Percentiles rank a stretch among this genome's conserved stretches.
phyloP scores from a whole-genome alignment of 441 rosid species.

The Capsella rubella region DNA sequence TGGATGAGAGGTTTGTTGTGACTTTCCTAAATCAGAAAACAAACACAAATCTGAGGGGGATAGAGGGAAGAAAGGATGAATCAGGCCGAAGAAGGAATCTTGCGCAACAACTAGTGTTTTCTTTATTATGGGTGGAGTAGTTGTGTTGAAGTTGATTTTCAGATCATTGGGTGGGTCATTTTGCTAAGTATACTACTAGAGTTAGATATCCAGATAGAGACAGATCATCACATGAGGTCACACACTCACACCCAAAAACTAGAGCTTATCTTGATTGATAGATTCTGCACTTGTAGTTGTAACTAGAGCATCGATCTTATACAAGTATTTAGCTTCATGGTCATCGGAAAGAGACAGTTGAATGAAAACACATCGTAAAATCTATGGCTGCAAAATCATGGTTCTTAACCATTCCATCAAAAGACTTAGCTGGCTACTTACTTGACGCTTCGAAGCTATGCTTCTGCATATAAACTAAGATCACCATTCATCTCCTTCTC shows the following conservation, averaged over 20 bases:
- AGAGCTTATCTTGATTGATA: slow-evolving; percentile 4
- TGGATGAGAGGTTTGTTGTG: slow-evolving; percentile 32
- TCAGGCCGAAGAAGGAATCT: slow-evolving; percentile 25
- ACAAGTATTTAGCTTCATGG: slow-evolving; percentile 27
- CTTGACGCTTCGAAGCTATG: slow-evolving; percentile 18
- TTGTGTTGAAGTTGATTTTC: neutral
- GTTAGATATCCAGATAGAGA: slow-evolving; percentile 13
- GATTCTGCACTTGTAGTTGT: slow-evolving; percentile 7
- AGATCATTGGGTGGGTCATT: slow-evolving; percentile 15
- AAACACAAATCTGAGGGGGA: slow-evolving; percentile 31
- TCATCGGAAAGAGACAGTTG: slow-evolving; percentile 6
- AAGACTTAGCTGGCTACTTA: slow-evolving; percentile 29
- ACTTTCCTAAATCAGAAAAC: slow-evolving; percentile 42
- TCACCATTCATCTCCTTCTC: slow-evolving; percentile 26
- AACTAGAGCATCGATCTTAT: slow-evolving; percentile 17
- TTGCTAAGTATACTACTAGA: neutral
- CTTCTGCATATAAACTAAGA: slow-evolving; percentile 41
- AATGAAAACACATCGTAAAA: neutral
- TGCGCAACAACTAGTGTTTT: neutral
- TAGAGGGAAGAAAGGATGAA: slow-evolving; percentile 4
- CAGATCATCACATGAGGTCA: slow-evolving; percentile 20
- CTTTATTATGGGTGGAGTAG: slow-evolving; percentile 25
- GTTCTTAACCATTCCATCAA: slow-evolving; percentile 32
- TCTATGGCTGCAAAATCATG: slow-evolving; percentile 45
- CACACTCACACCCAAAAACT: slow-evolving; percentile 27